Percentiles rank a stretch among this genome's conserved stretches.
These are phyloP conservation scores for Pyricularia pennisetigena DNA, from an alignment of 2,329 filamentous ascomycete species.

Conservation along the genomic window DNA sequence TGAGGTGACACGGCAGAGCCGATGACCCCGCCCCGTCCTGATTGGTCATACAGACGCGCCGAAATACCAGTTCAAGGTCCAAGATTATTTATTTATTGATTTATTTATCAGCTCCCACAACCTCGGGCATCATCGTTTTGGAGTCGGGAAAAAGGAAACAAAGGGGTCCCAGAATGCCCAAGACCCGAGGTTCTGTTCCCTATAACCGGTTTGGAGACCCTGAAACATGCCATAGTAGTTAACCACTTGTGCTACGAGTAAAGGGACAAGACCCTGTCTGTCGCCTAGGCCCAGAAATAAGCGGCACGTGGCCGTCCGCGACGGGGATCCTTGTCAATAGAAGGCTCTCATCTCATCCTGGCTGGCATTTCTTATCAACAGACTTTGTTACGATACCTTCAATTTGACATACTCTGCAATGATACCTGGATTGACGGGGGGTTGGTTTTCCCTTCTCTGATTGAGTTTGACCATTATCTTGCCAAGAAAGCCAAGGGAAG, in stretches of 20 bases:
- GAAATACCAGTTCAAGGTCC: not conserved
- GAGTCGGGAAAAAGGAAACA: not conserved
- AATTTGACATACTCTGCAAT: not conserved
- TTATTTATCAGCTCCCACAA: not conserved
- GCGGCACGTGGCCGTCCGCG: not conserved
- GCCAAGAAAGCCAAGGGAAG: not conserved
- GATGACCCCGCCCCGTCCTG: not conserved
- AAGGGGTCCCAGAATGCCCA: not conserved
- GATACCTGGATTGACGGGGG: too few species aligned
- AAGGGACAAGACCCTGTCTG: not conserved
- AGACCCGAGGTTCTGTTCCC: not conserved
- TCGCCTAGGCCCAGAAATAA: not conserved
- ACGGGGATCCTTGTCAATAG: too few species aligned
- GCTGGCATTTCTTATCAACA: not conserved
- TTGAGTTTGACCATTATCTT: not conserved
- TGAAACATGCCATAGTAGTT: not conserved
- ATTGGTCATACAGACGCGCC: not conserved
- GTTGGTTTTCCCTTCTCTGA: too few species aligned
- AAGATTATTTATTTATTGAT: not conserved
- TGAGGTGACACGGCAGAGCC: not conserved
- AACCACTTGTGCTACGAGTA: too few species aligned
- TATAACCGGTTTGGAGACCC: not conserved
- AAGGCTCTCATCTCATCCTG: too few species aligned
- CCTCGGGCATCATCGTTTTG: not conserved
- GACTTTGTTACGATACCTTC: not conserved